Evolutionary conservation across 495 filamentous ascomycete genomes (phyloP).

Genomic region (Tuber borchii): DNA sequence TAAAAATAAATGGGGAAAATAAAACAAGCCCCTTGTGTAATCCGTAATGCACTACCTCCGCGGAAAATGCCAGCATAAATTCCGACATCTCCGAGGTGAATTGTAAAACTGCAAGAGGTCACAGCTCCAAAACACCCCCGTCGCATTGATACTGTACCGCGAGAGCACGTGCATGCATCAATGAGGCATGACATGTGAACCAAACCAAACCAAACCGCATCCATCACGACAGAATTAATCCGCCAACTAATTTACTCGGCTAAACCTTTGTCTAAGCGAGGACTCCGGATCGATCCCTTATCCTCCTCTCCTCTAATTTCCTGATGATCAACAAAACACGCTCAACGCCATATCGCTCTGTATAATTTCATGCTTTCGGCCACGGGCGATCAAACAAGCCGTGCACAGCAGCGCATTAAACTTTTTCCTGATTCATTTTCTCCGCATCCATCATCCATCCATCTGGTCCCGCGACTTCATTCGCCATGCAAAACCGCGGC

Average conservation of each 20-base stretch:
- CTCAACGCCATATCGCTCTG: background rate
- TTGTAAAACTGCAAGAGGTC: background rate
- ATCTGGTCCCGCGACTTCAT: background rate
- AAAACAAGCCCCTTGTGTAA: background rate
- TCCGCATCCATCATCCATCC: background rate
- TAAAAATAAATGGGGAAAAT: background rate
- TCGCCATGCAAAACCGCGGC: background rate
- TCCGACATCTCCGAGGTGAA: background rate
- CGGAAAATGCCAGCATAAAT: background rate
- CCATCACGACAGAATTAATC: background rate
- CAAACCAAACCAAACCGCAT: background rate
- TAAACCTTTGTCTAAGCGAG: background rate
- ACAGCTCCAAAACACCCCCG: background rate
- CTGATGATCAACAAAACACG: background rate
- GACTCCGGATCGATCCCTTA: background rate
- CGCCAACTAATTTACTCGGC: background rate
- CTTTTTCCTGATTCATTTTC: background rate
- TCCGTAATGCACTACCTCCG: background rate
- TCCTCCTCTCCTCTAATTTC: background rate
- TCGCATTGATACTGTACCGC: background rate
- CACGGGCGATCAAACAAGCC: background rate
- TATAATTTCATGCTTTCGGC: too few species aligned
- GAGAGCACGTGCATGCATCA: background rate
- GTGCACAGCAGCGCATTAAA: background rate
- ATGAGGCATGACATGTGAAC: background rate